These are phyloP conservation scores for Cicer arietinum DNA, from an alignment of 306 rosid genomes.

Conservation along the genomic window DNA sequence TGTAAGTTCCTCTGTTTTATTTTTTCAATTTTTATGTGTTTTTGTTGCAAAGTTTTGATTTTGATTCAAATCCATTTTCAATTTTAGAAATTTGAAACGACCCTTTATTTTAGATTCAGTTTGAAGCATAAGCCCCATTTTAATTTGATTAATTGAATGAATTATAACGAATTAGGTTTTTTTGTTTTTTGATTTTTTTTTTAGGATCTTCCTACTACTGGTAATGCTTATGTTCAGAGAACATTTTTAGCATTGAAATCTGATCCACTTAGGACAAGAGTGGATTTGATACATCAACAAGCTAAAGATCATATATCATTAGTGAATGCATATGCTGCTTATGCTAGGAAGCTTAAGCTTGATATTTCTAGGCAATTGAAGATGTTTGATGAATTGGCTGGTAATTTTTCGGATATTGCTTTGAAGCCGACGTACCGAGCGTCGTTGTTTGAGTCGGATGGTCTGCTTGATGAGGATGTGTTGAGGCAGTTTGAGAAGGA, in stretches of 20 bases:
- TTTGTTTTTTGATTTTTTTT: not conserved
- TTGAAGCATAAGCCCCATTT: slow-evolving; percentile 29
- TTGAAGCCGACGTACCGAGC: slow-evolving; percentile 63
- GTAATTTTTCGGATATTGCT: slow-evolving; percentile 68
- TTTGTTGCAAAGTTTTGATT: slow-evolving; percentile 19
- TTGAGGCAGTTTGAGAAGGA: slow-evolving; percentile 97
- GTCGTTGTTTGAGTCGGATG: slow-evolving; percentile 73
- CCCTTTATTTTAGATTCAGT: slow-evolving; percentile 37
- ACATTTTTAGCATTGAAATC: slow-evolving; percentile 94
- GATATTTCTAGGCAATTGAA: slow-evolving; percentile 87
- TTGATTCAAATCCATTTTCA: slow-evolving; percentile 35
- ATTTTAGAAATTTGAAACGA: slow-evolving; percentile 31
- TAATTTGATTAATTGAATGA: slow-evolving; percentile 22
- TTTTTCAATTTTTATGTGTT: not conserved
- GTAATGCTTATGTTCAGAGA: slow-evolving; percentile 83
- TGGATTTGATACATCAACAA: slow-evolving; percentile 92
- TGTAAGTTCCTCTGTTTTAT: slow-evolving; percentile 59
- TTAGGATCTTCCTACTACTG: slow-evolving; percentile 83
- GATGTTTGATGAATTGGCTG: slow-evolving; percentile 89
- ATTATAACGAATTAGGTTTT: slow-evolving; percentile 32
- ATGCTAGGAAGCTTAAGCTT: slow-evolving; percentile 99
- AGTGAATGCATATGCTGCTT: slow-evolving; percentile 95
- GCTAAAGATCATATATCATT: slow-evolving; percentile 91
- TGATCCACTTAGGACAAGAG: slow-evolving; percentile 81
- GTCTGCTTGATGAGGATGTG: slow-evolving; percentile 85